Conservation (phyloP, 1,139 yeast genomes). For the Pneumocystis wakefieldiae region DNA sequence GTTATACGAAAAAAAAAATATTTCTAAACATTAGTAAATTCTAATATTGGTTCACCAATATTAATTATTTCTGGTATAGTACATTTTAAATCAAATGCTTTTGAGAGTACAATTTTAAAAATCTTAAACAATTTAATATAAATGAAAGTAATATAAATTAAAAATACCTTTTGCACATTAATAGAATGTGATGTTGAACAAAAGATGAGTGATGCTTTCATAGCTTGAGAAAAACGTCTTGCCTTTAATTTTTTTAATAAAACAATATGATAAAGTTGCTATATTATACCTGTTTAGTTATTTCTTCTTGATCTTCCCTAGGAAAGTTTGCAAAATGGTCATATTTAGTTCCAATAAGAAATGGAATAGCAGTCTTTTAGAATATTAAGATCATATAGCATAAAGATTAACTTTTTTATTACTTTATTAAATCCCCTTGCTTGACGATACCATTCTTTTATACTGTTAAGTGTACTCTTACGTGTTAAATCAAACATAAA, state of each 20-base stretch:
- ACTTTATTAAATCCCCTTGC: slow-evolving; percentile 69
- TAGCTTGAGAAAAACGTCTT: slow-evolving; percentile 72
- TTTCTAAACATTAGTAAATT: slow-evolving; percentile 32
- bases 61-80: slow-evolving; percentile 52
- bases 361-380: slow-evolving; percentile 65
- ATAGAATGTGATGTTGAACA: slow-evolving; percentile 89
- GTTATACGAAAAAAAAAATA: background rate
- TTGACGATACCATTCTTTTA: slow-evolving; percentile 91
- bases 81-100: slow-evolving; percentile 76
- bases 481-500: slow-evolving; percentile 88
- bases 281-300: slow-evolving; percentile 42
- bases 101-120: slow-evolving; percentile 78
- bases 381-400: background rate
- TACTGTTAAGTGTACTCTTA: slow-evolving; percentile 67
- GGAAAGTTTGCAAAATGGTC: slow-evolving; percentile 64
- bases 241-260: slow-evolving; percentile 27
- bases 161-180: slow-evolving; percentile 56
- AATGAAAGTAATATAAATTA: background rate
- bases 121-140: slow-evolving; percentile 26
- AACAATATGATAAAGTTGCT: background rate
- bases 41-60: slow-evolving; percentile 44
- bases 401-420: background rate
- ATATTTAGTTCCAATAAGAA: slow-evolving; percentile 85
- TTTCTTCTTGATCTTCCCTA: slow-evolving; percentile 67
- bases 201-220: slow-evolving; percentile 81